A percentile compares a stretch with the other conserved stretches of the same genome.
These are phyloP conservation scores for Actinomortierella ambigua DNA, from an alignment of 371 early-diverging fungal genomes.

Conservation along the genomic window DNA sequence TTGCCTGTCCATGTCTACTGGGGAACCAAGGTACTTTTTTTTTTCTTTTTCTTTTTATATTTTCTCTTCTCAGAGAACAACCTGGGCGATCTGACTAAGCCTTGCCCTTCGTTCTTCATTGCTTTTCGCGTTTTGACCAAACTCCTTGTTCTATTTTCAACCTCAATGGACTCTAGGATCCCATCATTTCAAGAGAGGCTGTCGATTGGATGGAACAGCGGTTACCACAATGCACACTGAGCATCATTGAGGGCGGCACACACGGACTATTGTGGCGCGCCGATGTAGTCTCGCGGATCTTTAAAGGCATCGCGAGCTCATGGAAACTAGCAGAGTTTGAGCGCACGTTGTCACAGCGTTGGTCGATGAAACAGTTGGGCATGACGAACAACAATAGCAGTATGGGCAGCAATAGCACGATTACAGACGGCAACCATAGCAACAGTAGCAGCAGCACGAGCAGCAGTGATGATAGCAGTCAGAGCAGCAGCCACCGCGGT, in stretches of 20 bases:
- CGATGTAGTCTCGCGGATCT: constrained; percentile 46
- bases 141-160: neutral
- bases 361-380: constrained; percentile 45
- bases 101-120: neutral
- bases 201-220: constrained; percentile 50
- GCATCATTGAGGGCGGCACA: constrained; percentile 46
- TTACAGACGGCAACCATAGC: neutral
- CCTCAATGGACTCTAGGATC: constrained; percentile 16
- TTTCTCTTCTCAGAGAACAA: neutral
- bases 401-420: constrained; percentile 9
- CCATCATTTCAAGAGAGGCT: constrained; percentile 44
- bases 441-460: constrained; percentile 7
- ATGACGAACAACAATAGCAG: constrained; percentile 12
- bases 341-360: constrained; percentile 39
- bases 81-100: neutral
- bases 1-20: constrained; percentile 50
- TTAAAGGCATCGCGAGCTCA: constrained; percentile 46
- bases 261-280: constrained; percentile 48
- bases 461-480: constrained; percentile 15
- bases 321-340: constrained; percentile 48
- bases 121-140: neutral
- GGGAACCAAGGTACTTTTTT: constrained; percentile 44
- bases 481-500: constrained; percentile 22
- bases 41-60: neutral
- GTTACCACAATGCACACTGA: constrained; percentile 44